Evolutionary conservation across 176 grass and related monocot species (phyloP).

Genomic region (Musa troglodytarum): DNA sequence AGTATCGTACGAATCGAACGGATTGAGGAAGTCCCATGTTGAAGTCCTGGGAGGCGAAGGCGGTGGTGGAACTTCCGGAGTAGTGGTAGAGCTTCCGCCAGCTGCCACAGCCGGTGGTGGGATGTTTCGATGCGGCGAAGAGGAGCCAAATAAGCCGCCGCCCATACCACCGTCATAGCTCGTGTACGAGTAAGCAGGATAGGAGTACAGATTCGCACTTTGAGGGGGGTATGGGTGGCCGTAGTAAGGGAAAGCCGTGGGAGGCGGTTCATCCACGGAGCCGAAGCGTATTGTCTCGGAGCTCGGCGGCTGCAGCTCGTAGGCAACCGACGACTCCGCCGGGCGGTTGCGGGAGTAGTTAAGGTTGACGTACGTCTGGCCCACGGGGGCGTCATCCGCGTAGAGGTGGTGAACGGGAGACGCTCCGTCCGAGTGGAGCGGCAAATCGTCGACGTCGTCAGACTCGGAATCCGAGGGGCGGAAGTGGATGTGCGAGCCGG

Average conservation of each 20-base stretch:
- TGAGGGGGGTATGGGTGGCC: background rate
- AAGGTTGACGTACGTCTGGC: constrained; percentile 17
- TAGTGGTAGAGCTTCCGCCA: background rate
- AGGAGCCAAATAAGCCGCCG: constrained; percentile 25
- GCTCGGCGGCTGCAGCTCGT: constrained; percentile 16
- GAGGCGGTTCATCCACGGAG: background rate
- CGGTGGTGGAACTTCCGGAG: constrained; percentile 2
- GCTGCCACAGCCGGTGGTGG: background rate
- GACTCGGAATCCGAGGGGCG: constrained; percentile 5
- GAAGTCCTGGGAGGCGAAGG: constrained; percentile 65
- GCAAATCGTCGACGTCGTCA: background rate
- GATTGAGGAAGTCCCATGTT: constrained; percentile 94
- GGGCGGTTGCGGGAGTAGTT: constrained; percentile 31
- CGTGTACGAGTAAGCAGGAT: constrained; percentile 20
- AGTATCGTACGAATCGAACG: constrained; percentile 70
- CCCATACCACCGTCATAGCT: constrained; percentile 1
- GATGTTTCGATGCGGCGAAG: constrained; percentile 13
- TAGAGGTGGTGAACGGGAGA: constrained; percentile 1
- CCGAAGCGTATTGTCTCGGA: background rate
- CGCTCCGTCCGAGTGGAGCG: background rate
- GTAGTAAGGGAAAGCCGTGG: constrained; percentile 16
- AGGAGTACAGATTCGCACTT: constrained; percentile 26
- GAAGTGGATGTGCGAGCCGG: constrained; percentile 27
- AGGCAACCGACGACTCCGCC: constrained; percentile 7
- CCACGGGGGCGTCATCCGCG: background rate